phyloP scores from a whole-genome alignment of 306 rosid species.

The Gastrolobium bilobum region DNA sequence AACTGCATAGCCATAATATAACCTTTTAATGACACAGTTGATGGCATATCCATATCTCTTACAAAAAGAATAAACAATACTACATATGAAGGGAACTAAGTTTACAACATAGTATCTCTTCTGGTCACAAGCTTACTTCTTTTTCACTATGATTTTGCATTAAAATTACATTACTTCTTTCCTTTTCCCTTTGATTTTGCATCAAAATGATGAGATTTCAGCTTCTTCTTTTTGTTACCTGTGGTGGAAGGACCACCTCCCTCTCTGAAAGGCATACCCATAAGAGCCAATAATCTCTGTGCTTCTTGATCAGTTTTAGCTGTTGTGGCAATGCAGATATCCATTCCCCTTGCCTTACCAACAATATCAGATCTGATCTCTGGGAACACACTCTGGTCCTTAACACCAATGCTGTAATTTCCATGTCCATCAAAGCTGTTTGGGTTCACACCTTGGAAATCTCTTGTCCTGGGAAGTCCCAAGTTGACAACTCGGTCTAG shows the following conservation, averaged over 20 bases:
- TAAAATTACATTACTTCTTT: conserved; percentile 72
- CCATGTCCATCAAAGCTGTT: conserved; percentile 94
- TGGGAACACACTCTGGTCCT: conserved; percentile 90
- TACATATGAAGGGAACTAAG: conserved; percentile 43
- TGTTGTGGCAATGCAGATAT: conserved; percentile 79
- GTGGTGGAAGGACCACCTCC: conserved; percentile 56
- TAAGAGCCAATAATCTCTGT: conserved; percentile 72
- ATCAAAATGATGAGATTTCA: conserved; percentile 90
- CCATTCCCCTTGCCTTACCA: conserved; percentile 96
- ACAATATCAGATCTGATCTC: conserved; percentile 73
- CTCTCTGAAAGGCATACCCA: conserved; percentile 98
- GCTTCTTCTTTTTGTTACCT: conserved; percentile 88
- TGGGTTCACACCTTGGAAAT: conserved; percentile 88
- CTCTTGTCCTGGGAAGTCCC: conserved; percentile 92
- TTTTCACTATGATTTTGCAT: conserved; percentile 64
- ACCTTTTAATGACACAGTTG: conserved; percentile 28
- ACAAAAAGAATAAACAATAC: conserved; percentile 47
- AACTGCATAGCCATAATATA: conserved; percentile 39
- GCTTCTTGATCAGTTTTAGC: conserved; percentile 89
- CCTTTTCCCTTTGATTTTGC: conserved; percentile 74
- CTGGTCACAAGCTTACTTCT: conserved; percentile 48
- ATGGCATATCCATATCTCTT: conserved; percentile 39
- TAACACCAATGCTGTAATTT: conserved; percentile 71
- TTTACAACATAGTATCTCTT: conserved; percentile 41
- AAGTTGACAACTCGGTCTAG: conserved; percentile 88